Percentiles rank a stretch among this genome's conserved stretches.
These are phyloP conservation scores for Camillea tinctor DNA, from an alignment of 2,329 filamentous ascomycete genomes.

Conservation along the genomic window DNA sequence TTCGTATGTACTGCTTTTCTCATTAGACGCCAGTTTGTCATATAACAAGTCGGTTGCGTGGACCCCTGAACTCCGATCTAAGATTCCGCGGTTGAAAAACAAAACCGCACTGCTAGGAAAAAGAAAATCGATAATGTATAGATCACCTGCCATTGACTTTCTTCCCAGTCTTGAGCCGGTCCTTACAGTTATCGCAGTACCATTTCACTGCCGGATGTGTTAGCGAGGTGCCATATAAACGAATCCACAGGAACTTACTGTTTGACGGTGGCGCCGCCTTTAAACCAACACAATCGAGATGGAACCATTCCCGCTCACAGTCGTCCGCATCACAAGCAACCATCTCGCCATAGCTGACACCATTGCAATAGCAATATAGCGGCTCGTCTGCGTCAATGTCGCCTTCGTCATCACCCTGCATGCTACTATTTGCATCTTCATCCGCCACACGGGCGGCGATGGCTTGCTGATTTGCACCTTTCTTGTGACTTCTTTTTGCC, in stretches of 20 bases:
- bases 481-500: constrained; percentile 60
- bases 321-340: constrained; percentile 74
- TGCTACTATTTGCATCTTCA: constrained; percentile 44
- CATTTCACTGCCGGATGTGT: constrained; percentile 63
- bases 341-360: constrained; percentile 81
- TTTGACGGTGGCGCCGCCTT: constrained; percentile 75
- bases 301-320: constrained; percentile 79
- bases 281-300: constrained; percentile 76
- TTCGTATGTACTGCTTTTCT: neutral
- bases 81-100: constrained; percentile 5
- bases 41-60: constrained; percentile 6
- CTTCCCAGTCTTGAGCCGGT: constrained; percentile 58
- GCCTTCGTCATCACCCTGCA: constrained; percentile 51
- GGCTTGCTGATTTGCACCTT: constrained; percentile 43
- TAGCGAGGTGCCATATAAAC: constrained; percentile 27
- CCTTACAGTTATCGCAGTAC: constrained; percentile 79
- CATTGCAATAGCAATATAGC: constrained; percentile 77
- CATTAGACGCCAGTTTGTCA: constrained; percentile 15
- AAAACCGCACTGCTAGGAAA: constrained; percentile 1
- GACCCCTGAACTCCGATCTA: constrained; percentile 16
- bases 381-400: constrained; percentile 69
- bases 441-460: constrained; percentile 38
- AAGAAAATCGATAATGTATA: neutral
- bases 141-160: constrained; percentile 48
- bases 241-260: constrained; percentile 51